phyloP scores from a whole-genome alignment of 495 filamentous ascomycete species.

The Chaetomium cochliodes region DNA sequence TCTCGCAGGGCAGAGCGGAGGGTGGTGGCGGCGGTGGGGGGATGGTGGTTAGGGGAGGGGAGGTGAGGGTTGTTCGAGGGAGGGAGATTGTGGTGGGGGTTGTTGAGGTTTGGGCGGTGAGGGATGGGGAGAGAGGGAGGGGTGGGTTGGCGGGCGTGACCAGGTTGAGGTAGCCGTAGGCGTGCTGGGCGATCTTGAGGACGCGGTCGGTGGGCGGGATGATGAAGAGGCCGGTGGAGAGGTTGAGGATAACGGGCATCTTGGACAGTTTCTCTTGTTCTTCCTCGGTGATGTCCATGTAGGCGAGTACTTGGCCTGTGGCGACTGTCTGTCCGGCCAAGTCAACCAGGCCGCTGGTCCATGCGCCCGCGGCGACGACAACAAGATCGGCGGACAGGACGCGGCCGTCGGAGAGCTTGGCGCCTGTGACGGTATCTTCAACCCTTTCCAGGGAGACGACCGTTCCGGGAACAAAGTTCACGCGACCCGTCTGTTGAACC shows the following conservation, averaged over 20 bases:
- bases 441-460: conserved; percentile 56
- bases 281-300: conserved; percentile 64
- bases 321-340: conserved; percentile 70
- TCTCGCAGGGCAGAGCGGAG: conserved; percentile 60
- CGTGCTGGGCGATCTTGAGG: conserved; percentile 81
- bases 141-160: conserved; percentile 43
- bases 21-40: conserved; percentile 58
- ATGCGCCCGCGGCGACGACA: conserved; percentile 81
- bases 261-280: conserved; percentile 63
- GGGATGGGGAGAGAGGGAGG: conserved; percentile 38
- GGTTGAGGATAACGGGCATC: conserved; percentile 75
- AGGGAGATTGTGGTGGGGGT: background rate
- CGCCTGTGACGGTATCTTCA: conserved; percentile 49
- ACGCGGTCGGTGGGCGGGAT: conserved; percentile 69
- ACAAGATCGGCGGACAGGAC: conserved; percentile 66
- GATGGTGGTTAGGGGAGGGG: conserved; percentile 51
- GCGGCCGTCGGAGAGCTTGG: conserved; percentile 51
- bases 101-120: background rate
- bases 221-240: conserved; percentile 77
- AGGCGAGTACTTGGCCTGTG: conserved; percentile 78
- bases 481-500: conserved; percentile 57
- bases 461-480: conserved; percentile 62
- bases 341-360: conserved; percentile 75
- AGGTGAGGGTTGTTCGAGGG: no score
- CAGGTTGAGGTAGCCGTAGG: conserved; percentile 78